Base-by-base conservation (phyloP, 2,329 filamentous ascomycete species). In the Aspergillus sp. region DNA sequence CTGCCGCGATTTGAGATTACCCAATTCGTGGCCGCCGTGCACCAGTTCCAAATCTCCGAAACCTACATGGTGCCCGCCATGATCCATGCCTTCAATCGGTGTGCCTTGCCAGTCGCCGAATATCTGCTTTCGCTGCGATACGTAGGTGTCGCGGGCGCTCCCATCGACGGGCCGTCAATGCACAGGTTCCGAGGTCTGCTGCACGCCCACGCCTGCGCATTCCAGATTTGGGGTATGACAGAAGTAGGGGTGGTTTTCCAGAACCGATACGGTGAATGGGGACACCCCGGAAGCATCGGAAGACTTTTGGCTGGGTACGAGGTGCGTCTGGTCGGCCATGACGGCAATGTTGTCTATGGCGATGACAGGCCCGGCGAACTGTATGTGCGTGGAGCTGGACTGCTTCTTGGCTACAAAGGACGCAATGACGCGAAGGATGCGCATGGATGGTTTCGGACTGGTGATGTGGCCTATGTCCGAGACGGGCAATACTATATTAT, bases 201-300 rank as follows among this genome's bases (percentile, higher is more conserved):
- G 33, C 55, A 67, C 27, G 49, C 51, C 1, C 57, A 67, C 29
- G 71, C 73, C 0, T 61, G 64, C 12, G 65, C 77, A 10, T 64
- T 64, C 7, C 73, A 76, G 46, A 66, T 76, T 32, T 80, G 73
- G 69, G 77, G 77, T 1, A 77, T 78, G 71, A 79, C 76, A 0
- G 77, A 80, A 57, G 67, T 58, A 52, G 76, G 76, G 43, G 67
- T 61, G 52, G 65, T 51, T 3, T 69, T 73, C 54, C 67, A 70
- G 42, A 66, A 62, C 42, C 60, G 58, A 12, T 68, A 65, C 41
- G 57, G 60, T 2, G 61, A 71, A 40, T 56, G 61, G 10, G 71
- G 74, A 37, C 53, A 60, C 11, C 67, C 68, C 5, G 73, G 67
- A 19, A 76, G 74, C 34, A 71, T 79, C 6, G 76, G 76, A 5